These are phyloP conservation scores for Xylaria intraflava DNA, from an alignment of 495 filamentous ascomycete species.

Conservation along the genomic window DNA sequence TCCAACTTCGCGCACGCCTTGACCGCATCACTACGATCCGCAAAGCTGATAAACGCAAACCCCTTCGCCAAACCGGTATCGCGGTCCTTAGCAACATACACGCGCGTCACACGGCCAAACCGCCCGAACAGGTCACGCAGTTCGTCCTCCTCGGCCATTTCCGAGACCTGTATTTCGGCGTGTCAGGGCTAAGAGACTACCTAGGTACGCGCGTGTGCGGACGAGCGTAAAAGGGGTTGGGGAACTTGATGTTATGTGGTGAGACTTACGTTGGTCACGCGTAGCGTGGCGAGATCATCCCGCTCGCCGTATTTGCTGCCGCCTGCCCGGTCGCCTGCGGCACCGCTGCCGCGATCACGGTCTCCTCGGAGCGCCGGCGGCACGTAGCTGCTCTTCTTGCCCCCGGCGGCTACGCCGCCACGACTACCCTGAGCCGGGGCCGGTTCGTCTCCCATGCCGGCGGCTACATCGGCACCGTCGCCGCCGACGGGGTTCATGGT, in stretches of 20 bases:
- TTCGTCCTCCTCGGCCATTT: constrained; percentile 92
- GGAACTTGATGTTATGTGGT: background rate
- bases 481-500: constrained; percentile 53
- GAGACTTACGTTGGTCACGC: constrained; percentile 90
- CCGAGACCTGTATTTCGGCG: constrained; percentile 64
- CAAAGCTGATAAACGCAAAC: constrained; percentile 96
- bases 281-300: constrained; percentile 90
- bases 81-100: constrained; percentile 94
- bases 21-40: constrained; percentile 78
- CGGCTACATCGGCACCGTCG: constrained; percentile 45
- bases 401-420: no score
- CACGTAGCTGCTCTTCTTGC: constrained; percentile 75
- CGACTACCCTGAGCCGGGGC: constrained; percentile 30
- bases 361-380: constrained; percentile 84
- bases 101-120: constrained; percentile 91
- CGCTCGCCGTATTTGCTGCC: constrained; percentile 79
- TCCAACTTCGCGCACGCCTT: constrained; percentile 96
- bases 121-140: constrained; percentile 96
- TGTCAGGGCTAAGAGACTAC: no score
- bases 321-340: constrained; percentile 78
- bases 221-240: background rate
- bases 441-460: constrained; percentile 47
- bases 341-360: constrained; percentile 43
- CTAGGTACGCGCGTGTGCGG: no score
- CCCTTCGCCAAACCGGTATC: constrained; percentile 94